A percentile compares a stretch with the other conserved stretches of the same genome.
These are phyloP conservation scores for Strigomonas oncopelti DNA, from an alignment of 208 protist genomes.

Conservation along the genomic window DNA sequence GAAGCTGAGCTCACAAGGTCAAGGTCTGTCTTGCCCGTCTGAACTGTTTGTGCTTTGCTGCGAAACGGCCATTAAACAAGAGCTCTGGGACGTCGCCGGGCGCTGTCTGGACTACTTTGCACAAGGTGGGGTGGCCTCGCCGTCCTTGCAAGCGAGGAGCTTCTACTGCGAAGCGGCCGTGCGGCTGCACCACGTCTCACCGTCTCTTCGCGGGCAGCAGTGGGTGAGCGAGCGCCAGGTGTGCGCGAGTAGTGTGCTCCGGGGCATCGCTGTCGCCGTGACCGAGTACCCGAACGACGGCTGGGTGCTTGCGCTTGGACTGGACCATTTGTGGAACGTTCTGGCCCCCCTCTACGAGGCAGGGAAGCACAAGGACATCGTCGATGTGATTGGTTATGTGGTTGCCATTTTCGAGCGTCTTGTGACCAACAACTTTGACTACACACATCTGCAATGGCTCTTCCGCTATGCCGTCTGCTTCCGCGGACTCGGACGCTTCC, in stretches of 20 bases:
- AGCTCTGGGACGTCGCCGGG: constrained; percentile 54
- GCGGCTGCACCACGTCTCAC: constrained; percentile 33
- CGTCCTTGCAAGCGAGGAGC: constrained; percentile 41
- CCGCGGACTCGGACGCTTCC: constrained; percentile 36
- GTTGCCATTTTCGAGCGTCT: constrained; percentile 56
- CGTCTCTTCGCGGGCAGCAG: constrained; percentile 25
- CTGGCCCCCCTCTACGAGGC: constrained; percentile 40
- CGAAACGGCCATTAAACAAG: constrained; percentile 64
- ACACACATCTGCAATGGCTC: constrained; percentile 72
- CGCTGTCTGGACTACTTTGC: constrained; percentile 31
- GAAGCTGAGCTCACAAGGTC: no score
- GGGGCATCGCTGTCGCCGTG: constrained; percentile 59
- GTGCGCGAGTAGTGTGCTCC: constrained; percentile 47
- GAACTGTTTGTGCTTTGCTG: constrained; percentile 73
- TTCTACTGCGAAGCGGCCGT: constrained; percentile 69
- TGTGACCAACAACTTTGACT: constrained; percentile 56
- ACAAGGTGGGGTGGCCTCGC: constrained; percentile 27
- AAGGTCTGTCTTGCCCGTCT: not conserved
- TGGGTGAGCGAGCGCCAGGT: constrained; percentile 39
- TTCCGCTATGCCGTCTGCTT: constrained; percentile 63
- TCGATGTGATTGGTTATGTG: constrained; percentile 66
- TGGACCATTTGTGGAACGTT: constrained; percentile 61
- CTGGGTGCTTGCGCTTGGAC: constrained; percentile 37
- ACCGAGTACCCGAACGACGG: constrained; percentile 63
- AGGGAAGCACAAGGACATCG: constrained; percentile 39